Evolutionary conservation across 2,329 filamentous ascomycete species (phyloP), one percentile per base, ranked within the genome.

Genomic region (Cryphonectria naterciae): DNA sequence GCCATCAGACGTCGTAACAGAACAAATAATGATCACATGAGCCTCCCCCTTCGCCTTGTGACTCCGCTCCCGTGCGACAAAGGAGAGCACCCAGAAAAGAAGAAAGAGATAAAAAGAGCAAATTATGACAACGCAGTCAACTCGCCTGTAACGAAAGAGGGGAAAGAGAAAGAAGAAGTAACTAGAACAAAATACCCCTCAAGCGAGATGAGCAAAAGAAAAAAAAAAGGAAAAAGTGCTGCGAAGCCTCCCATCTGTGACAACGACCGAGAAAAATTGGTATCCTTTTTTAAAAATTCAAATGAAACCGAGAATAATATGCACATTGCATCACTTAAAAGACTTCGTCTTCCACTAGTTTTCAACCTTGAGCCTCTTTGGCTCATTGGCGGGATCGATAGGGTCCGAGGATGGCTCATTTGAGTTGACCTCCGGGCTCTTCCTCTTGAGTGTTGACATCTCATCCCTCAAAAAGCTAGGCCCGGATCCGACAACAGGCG

Each of bases 401-500:
- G 80, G 77, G 37, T 87, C 85, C 1, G 80, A 80, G 11, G 78
- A 78, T 1, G 81, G 77, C 2, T 81, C 80, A n/a, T 78, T 79
- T 15, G 77, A 79, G 65, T 80, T 82, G 49, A 82, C 80, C 11
- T 89, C 87, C 1, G 86, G 86, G 71, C 86, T 89, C 79, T 89
- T 89, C 72, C 87, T 81, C 78, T 89, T 89, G n/a, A 80, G 77
- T 0, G 80, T 72, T 25, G 75, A 75, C 3, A 73, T 72, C 39
- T 91, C 89, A 28, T 91, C 88, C 70, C 88, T 82, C 68, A 91
- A 75, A 74, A 91, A 91, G 70, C 88, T 90, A 2, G 89, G 89
- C 2, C 89, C 89, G 1, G 85, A 86, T 1, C 85, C 87, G 1
- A 86, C 86, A 1, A 91, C 83, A 0, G 96, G 96, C 1, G 96